Evolutionary conservation across 108 stramenopile species (phyloP).

Genomic region (Mediolabrus comicus): DNA sequence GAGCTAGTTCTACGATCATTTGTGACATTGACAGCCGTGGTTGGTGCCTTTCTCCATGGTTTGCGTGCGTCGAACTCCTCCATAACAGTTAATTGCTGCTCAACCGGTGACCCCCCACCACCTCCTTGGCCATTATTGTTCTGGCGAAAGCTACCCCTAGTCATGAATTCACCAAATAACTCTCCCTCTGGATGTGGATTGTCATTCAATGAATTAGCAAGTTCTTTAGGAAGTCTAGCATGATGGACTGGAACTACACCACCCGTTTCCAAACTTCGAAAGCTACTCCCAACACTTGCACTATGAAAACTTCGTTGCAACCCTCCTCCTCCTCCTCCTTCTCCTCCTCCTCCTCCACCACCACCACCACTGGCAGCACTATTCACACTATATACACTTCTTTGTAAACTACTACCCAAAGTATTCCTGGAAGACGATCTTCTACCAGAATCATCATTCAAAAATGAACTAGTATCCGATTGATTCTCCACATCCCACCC

Average conservation of each 20-base stretch:
- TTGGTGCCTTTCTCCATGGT: constrained; percentile 21
- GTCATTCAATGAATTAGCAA: not conserved
- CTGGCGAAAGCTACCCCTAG: not conserved
- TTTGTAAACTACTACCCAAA: too few relatives aligned
- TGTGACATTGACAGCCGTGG: not conserved
- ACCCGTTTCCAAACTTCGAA: not conserved
- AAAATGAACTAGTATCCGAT: not conserved
- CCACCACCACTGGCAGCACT: not conserved
- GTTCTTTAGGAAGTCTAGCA: not conserved
- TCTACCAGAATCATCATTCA: not conserved
- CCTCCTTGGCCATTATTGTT: not conserved
- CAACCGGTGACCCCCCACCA: not conserved
- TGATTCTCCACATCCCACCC: constrained; percentile 4
- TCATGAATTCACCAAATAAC: not conserved
- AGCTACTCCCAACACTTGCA: not conserved
- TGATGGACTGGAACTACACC: not conserved
- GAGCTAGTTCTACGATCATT: not conserved
- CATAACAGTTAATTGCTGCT: not conserved
- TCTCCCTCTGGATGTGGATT: not conserved
- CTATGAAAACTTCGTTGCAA: not conserved
- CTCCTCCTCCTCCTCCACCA: too few relatives aligned
- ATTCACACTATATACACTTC: too few relatives aligned
- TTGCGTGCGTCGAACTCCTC: constrained; percentile 11
- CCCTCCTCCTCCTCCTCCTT: too few relatives aligned
- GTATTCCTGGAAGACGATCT: not conserved